A percentile compares a stretch with the other conserved stretches of the same genome.
Evolutionary conservation across 208 protist genomes (phyloP).

Genomic region (Crithidia sp.): DNA sequence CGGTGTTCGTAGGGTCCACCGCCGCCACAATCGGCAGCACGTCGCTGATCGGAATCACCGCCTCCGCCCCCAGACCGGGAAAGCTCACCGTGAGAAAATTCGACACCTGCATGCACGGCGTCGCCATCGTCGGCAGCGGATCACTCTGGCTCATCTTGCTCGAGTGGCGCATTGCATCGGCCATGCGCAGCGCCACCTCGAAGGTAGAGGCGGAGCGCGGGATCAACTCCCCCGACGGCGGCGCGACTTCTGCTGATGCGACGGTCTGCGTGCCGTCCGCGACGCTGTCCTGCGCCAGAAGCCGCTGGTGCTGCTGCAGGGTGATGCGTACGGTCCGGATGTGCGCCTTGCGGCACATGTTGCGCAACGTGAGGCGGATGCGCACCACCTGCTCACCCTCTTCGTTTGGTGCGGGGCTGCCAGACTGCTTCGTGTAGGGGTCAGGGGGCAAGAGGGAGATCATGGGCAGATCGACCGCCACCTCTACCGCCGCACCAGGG

Average conservation of each 20-base stretch:
- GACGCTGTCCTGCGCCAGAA: slow-evolving; percentile 19
- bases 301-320: slow-evolving; percentile 31
- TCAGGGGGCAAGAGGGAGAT: background rate
- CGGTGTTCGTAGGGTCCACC: slow-evolving; percentile 16
- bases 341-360: slow-evolving; percentile 20
- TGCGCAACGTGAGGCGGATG: slow-evolving; percentile 9
- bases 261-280: slow-evolving; percentile 16
- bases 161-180: slow-evolving; percentile 8
- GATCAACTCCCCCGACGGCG: slow-evolving; percentile 13
- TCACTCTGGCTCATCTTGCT: background rate
- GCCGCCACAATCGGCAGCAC: slow-evolving; percentile 25
- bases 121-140: slow-evolving; percentile 34
- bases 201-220: slow-evolving; percentile 1
- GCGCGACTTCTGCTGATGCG: slow-evolving; percentile 7
- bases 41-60: slow-evolving; percentile 27
- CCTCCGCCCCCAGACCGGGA: slow-evolving; percentile 18
- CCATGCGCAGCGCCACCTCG: slow-evolving; percentile 20
- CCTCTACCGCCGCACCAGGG: slow-evolving; percentile 9
- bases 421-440: background rate
- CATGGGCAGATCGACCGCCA: slow-evolving; percentile 8
- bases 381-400: background rate
- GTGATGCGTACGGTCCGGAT: slow-evolving; percentile 29
- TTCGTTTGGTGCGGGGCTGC: background rate
- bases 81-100: slow-evolving; percentile 31
- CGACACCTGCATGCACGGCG: slow-evolving; percentile 27